These are phyloP conservation scores for Delitschia confertaspora DNA, from an alignment of 495 filamentous ascomycete genomes.

Conservation along the genomic window DNA sequence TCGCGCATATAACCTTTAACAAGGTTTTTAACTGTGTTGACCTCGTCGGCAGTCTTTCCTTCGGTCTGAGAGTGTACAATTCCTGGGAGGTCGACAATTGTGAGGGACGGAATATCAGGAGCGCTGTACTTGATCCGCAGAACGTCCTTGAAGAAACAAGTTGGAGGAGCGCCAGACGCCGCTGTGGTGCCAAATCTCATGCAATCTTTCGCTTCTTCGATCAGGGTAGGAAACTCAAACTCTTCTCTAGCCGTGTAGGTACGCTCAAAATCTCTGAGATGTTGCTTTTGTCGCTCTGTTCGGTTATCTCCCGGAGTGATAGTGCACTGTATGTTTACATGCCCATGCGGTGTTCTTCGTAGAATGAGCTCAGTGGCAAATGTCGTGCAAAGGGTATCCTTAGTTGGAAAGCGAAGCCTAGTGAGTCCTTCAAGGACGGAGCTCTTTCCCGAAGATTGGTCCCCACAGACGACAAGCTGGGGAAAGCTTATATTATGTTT, in stretches of 20 bases:
- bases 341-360: constrained; percentile 27
- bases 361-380: constrained; percentile 59
- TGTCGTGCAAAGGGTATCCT: constrained; percentile 54
- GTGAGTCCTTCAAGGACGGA: constrained; percentile 67
- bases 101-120: constrained; percentile 14
- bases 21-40: constrained; percentile 18
- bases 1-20: constrained; percentile 26
- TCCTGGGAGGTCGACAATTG: constrained; percentile 20
- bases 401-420: constrained; percentile 55
- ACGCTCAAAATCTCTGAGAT: constrained; percentile 27
- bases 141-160: constrained; percentile 7
- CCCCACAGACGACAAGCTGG: constrained; percentile 62
- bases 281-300: constrained; percentile 15
- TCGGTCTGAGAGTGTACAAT: constrained; percentile 10
- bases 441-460: constrained; percentile 64
- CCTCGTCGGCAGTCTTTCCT: constrained; percentile 21
- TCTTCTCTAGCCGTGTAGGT: constrained; percentile 13
- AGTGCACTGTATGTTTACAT: constrained; percentile 7
- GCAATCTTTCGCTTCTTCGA: constrained; percentile 24
- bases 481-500: constrained; percentile 49
- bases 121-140: constrained; percentile 19
- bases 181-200: constrained; percentile 16
- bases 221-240: constrained; percentile 25
- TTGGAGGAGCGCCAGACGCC: too few species aligned
- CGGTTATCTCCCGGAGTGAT: constrained; percentile 30